Base-by-base conservation (phyloP, 345 rosid genomes). In the Brassica napus region DNA sequence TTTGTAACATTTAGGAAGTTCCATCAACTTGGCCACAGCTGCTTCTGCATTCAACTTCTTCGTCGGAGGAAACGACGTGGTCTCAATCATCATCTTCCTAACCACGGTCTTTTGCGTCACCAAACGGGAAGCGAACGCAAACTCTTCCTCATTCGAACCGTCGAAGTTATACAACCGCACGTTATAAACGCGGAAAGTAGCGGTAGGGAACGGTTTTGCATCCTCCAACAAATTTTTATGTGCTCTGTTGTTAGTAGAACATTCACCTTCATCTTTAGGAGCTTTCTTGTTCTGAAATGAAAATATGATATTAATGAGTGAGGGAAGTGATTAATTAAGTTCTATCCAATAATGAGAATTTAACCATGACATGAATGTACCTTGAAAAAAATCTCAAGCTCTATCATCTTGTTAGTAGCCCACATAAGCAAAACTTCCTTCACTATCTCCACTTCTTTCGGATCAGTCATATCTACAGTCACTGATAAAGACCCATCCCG, bases 351-450 rank as follows among this genome's bases (percentile, higher is more conserved):
- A 49, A 69, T 21, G 47, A 11, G 6, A 30, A 67, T 26, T 1
- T 1, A 68, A 59, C 68, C 60, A 30, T 44, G 16, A 68, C 49
- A 26, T 37, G 52, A 16, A 28, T 69, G 24, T 64, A 71, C 81
- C 81, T 71, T 71, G 72, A 71, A 61, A 0, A 54, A 3, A 15
- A 78, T 71, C 31, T 77, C 81, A 7, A 77, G 66, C 58, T 71
- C 71, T 21, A n/a, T 9, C 65, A 71, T 77, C 30, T 10, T 73
- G 0, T 32, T 18, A 21, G 15, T 16, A 23, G 1, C 0, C 81
- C 76, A 78, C 60, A 71, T 8, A 5, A 78, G 67, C 12, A 78
- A 8, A 1, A 71, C 47, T 71, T 55, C 49, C 32, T 55, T 71
- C 49, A 78, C 28, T 16, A 71, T 64, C 66, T 71, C 66, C 12